Conservation (phyloP, 2,329 filamentous ascomycete genomes). For the Exophiala sp. region DNA sequence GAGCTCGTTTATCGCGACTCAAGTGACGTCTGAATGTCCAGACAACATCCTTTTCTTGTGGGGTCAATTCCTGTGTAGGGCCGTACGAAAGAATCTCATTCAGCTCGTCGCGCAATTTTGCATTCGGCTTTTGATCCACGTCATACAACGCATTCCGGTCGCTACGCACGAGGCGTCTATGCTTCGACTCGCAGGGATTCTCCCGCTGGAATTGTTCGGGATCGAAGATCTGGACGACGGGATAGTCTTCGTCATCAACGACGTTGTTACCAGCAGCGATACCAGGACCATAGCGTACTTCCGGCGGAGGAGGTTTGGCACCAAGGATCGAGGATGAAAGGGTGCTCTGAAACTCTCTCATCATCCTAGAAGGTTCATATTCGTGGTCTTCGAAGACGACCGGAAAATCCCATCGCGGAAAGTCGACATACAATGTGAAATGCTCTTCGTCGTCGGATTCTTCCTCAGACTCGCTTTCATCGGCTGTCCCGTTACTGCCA, state of each 20-base stretch:
- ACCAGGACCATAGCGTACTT: constrained; percentile 85
- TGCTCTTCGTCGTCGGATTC: constrained; percentile 55
- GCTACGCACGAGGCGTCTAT: constrained; percentile 84
- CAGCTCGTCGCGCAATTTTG: constrained; percentile 89
- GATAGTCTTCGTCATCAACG: constrained; percentile 45
- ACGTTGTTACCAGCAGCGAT: constrained; percentile 66
- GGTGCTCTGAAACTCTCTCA: constrained; percentile 64
- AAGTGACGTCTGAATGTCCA: constrained; percentile 98
- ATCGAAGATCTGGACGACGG: constrained; percentile 83
- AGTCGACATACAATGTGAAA: constrained; percentile 83
- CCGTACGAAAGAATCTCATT: constrained; percentile 89
- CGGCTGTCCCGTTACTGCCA: constrained; percentile 39
- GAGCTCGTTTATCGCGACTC: constrained; percentile 81
- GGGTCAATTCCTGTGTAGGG: constrained; percentile 79
- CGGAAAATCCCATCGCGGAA: constrained; percentile 92
- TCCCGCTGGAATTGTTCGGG: constrained; percentile 85
- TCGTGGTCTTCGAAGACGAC: constrained; percentile 93
- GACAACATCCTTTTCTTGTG: constrained; percentile 91
- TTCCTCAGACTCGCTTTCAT: constrained; percentile 35
- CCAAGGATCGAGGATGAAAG: constrained; percentile 65
- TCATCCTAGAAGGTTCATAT: constrained; percentile 80
- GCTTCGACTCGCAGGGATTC: constrained; percentile 93
- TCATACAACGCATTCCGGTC: constrained; percentile 92
- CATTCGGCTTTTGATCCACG: constrained; percentile 91
- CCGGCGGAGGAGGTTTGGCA: constrained; percentile 69